Conservation (phyloP, 2,329 filamentous ascomycete species). For the Trichoderma cornu-damae region DNA sequence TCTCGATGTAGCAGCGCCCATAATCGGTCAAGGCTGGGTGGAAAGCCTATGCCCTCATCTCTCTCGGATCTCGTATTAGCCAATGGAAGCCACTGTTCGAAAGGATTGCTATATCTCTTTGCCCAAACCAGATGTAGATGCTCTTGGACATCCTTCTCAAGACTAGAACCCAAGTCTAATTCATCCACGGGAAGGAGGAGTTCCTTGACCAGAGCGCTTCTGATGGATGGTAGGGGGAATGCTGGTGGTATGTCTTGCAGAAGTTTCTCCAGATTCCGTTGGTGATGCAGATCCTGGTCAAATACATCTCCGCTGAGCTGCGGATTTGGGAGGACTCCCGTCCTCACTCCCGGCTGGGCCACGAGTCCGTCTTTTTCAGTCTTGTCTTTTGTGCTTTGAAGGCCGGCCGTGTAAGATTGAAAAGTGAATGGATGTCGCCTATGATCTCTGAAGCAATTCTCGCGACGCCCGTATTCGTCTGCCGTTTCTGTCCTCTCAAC, state of each 20-base stretch:
- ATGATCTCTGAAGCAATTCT: slow-evolving; percentile 28
- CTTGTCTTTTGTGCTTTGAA: slow-evolving; percentile 21
- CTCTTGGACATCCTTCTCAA: slow-evolving; percentile 23
- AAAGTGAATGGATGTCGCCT: slow-evolving; percentile 27
- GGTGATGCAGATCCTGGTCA: background rate
- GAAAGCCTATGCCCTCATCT: slow-evolving; percentile 29
- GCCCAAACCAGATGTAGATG: slow-evolving; percentile 22
- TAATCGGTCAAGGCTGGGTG: slow-evolving; percentile 22
- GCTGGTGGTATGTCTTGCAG: slow-evolving; percentile 2
- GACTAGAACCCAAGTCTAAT: slow-evolving; percentile 25
- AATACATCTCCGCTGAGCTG: background rate
- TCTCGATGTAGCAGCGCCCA: slow-evolving; percentile 26
- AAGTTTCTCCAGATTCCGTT: background rate
- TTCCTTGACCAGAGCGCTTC: background rate
- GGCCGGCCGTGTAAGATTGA: slow-evolving; percentile 21
- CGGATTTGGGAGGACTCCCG: background rate
- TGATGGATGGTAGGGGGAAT: background rate
- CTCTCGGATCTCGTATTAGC: slow-evolving; percentile 21
- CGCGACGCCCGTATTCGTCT: slow-evolving; percentile 26
- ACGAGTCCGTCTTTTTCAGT: slow-evolving; percentile 22
- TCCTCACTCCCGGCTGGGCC: slow-evolving; percentile 22
- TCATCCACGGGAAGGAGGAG: slow-evolving; percentile 24
- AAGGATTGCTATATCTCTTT: slow-evolving; percentile 23
- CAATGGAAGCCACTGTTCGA: slow-evolving; percentile 31
- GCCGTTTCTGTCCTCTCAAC: slow-evolving; percentile 18